These are phyloP conservation scores for Aspergillus bridgeri DNA, from an alignment of 495 filamentous ascomycete species.

Conservation along the genomic window DNA sequence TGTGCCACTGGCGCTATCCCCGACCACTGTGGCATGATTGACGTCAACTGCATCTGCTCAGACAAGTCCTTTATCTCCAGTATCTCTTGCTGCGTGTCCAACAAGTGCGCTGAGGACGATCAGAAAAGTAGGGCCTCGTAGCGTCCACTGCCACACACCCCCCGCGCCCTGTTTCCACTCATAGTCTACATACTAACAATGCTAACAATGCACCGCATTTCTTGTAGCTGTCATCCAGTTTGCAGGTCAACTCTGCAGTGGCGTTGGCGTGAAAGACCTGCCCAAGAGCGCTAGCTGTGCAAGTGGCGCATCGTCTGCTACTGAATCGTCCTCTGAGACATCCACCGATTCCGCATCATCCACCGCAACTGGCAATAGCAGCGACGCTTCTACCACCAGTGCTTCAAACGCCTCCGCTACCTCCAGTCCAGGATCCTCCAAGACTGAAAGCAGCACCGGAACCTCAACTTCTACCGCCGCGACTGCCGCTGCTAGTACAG, in stretches of 20 bases:
- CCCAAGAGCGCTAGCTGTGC: conserved; percentile 36
- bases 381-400: conserved; percentile 12
- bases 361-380: conserved; percentile 9
- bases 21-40: conserved; percentile 47
- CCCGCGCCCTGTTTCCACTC: no score
- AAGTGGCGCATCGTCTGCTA: conserved; percentile 21
- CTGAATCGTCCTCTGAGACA: conserved; percentile 19
- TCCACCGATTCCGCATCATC: conserved; percentile 9
- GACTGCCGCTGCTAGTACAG: conserved; percentile 21
- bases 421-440: conserved; percentile 1
- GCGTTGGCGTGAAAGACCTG: conserved; percentile 38
- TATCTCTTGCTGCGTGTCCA: conserved; percentile 66
- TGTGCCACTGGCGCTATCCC: conserved; percentile 52
- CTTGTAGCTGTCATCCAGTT: conserved; percentile 48
- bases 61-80: conserved; percentile 53
- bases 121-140: conserved; percentile 58
- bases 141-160: no score
- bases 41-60: conserved; percentile 67
- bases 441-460: conserved; percentile 7
- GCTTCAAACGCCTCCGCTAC: conserved; percentile 8
- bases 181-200: background rate
- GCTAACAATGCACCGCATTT: background rate
- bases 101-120: conserved; percentile 50
- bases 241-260: conserved; percentile 47
- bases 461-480: conserved; percentile 14